A percentile compares a stretch with the other conserved stretches of the same genome.
Evolutionary conservation across 2,329 filamentous ascomycete genomes (phyloP).

Genomic region (Beauveria sp.): DNA sequence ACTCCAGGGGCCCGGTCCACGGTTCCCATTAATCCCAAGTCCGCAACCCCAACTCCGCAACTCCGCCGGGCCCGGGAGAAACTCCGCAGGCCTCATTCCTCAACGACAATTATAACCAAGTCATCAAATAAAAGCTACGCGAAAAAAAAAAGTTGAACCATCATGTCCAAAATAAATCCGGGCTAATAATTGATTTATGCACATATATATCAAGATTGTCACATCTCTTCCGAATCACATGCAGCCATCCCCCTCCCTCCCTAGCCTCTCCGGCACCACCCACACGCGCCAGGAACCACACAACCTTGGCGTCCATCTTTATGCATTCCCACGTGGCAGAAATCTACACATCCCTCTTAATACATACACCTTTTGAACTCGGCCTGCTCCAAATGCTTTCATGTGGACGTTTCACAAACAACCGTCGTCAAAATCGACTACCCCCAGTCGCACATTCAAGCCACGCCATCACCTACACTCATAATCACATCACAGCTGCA

Average conservation of each 20-base stretch:
- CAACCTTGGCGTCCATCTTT: not conserved
- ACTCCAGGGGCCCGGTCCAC: no score
- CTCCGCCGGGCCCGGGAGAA: no score
- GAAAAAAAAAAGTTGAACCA: not conserved
- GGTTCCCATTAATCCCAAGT: no score
- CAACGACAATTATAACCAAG: not conserved
- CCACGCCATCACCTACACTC: no score
- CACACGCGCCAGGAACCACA: not conserved
- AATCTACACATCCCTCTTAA: not conserved
- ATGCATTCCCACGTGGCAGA: conserved; percentile 5
- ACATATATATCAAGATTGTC: no score
- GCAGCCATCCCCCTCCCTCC: not conserved
- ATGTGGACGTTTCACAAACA: no score
- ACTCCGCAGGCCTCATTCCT: not conserved
- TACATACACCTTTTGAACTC: not conserved
- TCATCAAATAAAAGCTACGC: not conserved
- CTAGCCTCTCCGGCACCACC: not conserved
- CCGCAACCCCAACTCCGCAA: not conserved
- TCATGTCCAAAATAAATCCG: not conserved
- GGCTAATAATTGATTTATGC: no score
- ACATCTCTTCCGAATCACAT: not conserved
- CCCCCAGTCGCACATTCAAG: no score
- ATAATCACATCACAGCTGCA: no score
- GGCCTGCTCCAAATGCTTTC: no score
- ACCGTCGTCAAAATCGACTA: no score